Base-by-base conservation (phyloP, 345 rosid genomes). In the Kernera saxatilis region DNA sequence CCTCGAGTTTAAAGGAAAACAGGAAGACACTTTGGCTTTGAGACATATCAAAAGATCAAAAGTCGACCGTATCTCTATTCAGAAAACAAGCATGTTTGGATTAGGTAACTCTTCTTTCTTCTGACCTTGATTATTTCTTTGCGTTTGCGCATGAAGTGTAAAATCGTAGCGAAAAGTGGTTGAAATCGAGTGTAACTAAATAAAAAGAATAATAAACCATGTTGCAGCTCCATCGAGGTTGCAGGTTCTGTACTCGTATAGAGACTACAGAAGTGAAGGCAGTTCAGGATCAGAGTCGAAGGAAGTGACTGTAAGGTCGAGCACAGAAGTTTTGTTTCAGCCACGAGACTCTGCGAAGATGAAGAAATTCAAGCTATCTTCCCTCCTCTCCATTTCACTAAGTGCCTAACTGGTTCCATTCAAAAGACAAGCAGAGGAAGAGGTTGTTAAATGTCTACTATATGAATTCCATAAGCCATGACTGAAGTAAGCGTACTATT, bases 31-130 rank as follows among this genome's bases (percentile, higher is more conserved):
- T 27, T 46, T 68, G 72, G 79, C 80, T 29, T 72, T 93, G 81
- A 83, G 84, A 74, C 69, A 67, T 39, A 82, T 93, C 81, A 86
- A 86, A 80, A 86, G 97, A 82, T 91, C 97, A 6, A 86, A 86
- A 87, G 84, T 93, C 33, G 77, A 88, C 61, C 90, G 55, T 25
- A 26, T 91, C 63, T 33, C 79, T 69, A 60, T 91, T 55, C 98
- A 93, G 72, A 84, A 86, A 81, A 89, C 89, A 5, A 91, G 98
- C 80, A 89, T 93, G 92, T 67, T 93, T 75, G 98, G 98, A 64
- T 77, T 93, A 50, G 98, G 97, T 93, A 87, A 57, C 41, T 43
- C 36, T 26, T 19, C 51, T 18, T 35, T 36, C 53, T 55, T 33
- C 36, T 8, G 23, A 21, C 32, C 33, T 50, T 5, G 2, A 13